Evolutionary conservation across 2,329 filamentous ascomycete species (phyloP), one percentile per base, ranked within the genome.

Genomic region (Neofusicoccum sp.): DNA sequence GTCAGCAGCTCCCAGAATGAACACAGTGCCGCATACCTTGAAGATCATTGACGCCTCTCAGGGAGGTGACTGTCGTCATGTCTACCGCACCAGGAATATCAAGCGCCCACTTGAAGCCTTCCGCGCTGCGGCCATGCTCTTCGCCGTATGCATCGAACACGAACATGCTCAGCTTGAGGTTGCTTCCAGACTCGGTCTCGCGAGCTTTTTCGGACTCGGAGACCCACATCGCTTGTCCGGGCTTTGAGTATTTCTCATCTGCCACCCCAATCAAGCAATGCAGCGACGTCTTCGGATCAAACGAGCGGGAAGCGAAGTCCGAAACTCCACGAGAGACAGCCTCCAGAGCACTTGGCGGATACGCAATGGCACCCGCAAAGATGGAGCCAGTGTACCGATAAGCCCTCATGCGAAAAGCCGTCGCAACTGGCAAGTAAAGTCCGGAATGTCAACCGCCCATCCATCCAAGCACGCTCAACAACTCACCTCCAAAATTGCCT

Each of bases 71-170:
- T 6, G 64, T 64, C 1, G 66, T 69, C 39, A 61, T 66, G n/a
- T 71, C 64, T 28, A 69, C 69, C 1, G 69, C 67, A 6, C 72
- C 73, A 1, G 67, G 64, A 8, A 74, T 65, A 11, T 70, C 65
- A 9, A 71, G 68, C 6, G 68, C 64, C 70, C 69, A 73, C 8
- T 68, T 71, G 52, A 75, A 76, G 2, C 67, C 70, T 44, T 66
- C 63, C 1, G 67, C 65, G 8, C 68, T 69, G 7, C 72, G 65
- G 3, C 68, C 73, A 56, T 75, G 73, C 43, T 67, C 67, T 56
- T 73, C 70, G 3, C 74, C 73, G 50, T 70, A 61, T 12, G 72
- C 69, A 65, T 75, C 74, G 59, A 70, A 72, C 5, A 73, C 63
- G 45, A 73, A 65, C n/a, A 74, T 61, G 1, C 62, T 65, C 8